phyloP scores from a whole-genome alignment of 1,284 basidiomycete species.

The Peniophora sp. region DNA sequence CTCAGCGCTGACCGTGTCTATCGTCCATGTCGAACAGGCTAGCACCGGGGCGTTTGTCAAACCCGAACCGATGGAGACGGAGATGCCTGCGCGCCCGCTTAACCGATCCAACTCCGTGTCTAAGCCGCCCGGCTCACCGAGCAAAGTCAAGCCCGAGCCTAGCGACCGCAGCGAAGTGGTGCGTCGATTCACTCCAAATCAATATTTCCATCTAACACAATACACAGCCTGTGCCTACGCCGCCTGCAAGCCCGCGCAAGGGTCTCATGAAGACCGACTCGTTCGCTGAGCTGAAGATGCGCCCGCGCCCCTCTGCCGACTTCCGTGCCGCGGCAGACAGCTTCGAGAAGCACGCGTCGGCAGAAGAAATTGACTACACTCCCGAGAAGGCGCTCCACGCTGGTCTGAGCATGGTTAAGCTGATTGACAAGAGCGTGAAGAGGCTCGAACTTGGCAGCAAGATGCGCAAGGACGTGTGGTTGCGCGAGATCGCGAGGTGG shows the following conservation, averaged over 20 bases:
- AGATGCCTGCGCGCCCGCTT: not conserved
- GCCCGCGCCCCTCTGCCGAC: not conserved
- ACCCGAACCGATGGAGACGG: not conserved
- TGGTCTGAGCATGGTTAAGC: conserved; percentile 45
- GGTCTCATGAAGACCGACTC: not conserved
- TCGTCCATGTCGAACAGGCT: too few species aligned
- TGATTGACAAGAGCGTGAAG: conserved; percentile 34
- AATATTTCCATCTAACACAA: not conserved
- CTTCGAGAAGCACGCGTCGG: conserved; percentile 18
- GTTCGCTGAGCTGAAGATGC: not conserved
- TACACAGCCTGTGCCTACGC: not conserved
- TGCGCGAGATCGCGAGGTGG: conserved; percentile 43
- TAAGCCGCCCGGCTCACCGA: too few species aligned
- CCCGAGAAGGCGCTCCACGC: conserved; percentile 43
- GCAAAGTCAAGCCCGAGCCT: not conserved
- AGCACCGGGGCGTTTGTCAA: not conserved
- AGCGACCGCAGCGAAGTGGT: not conserved
- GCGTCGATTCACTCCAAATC: not conserved
- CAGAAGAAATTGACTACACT: conserved; percentile 36
- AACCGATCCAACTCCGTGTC: not conserved
- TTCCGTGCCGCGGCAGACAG: conserved; percentile 6
- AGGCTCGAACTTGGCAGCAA: conserved; percentile 44
- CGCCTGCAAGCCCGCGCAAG: not conserved
- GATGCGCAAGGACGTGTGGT: conserved; percentile 51
- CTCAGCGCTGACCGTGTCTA: too few species aligned